Evolutionary conservation across 106 monocot species (phyloP).

Genomic region (Xerophyta viscosa): DNA sequence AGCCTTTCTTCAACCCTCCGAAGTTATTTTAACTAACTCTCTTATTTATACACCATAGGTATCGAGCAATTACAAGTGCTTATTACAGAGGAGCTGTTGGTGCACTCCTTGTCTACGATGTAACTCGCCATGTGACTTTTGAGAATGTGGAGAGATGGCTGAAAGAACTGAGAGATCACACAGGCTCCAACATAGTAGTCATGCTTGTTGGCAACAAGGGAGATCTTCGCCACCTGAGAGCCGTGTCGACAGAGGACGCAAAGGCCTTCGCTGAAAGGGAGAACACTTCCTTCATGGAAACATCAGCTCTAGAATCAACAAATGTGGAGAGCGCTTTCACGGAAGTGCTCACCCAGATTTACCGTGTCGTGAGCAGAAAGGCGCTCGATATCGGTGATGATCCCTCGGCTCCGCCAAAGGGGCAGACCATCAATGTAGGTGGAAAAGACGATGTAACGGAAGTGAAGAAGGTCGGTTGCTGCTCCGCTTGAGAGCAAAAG

Average conservation of each 20-base stretch:
- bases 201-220: conserved; percentile 96
- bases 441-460: conserved; percentile 72
- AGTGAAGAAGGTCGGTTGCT: conserved; percentile 73
- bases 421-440: conserved; percentile 74
- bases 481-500: conserved; percentile 33
- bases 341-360: conserved; percentile 83
- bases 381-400: conserved; percentile 67
- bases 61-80: conserved; percentile 74
- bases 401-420: conserved; percentile 63
- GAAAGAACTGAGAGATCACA: conserved; percentile 77
- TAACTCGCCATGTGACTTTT: conserved; percentile 80
- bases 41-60: too few relatives aligned
- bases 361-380: conserved; percentile 64
- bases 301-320: conserved; percentile 75
- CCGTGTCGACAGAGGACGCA: conserved; percentile 69
- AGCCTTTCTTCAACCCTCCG: too few relatives aligned
- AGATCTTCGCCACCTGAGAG: conserved; percentile 73
- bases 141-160: conserved; percentile 90
- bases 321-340: conserved; percentile 88
- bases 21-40: too few relatives aligned
- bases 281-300: conserved; percentile 84
- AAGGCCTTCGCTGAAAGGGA: conserved; percentile 72
- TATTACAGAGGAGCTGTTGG: conserved; percentile 79
- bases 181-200: conserved; percentile 72
- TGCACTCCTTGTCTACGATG: conserved; percentile 80